A percentile compares a stretch with the other conserved stretches of the same genome.
Evolutionary conservation across 352 stramenopile species (phyloP).

Genomic region (Saprolegnia parasitica): DNA sequence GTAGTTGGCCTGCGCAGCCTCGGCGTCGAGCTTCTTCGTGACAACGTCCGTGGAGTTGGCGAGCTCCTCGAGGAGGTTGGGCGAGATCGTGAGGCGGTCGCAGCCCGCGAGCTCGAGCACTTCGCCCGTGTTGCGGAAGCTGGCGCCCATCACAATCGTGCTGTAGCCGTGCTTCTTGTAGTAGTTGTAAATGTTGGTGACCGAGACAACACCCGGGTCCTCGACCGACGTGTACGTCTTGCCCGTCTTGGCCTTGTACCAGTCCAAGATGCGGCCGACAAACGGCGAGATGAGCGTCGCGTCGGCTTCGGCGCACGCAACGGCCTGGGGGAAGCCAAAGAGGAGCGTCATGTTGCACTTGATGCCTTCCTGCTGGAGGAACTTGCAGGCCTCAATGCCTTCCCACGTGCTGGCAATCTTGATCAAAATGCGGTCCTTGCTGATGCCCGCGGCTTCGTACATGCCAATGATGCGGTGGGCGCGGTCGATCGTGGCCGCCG

Average conservation of each 20-base stretch:
- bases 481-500: slow-evolving; percentile 86
- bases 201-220: slow-evolving; percentile 95
- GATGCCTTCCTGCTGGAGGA: slow-evolving; percentile 96
- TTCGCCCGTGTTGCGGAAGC: slow-evolving; percentile 95
- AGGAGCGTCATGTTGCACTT: slow-evolving; percentile 98
- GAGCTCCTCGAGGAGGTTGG: slow-evolving; percentile 91
- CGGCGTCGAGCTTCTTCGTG: slow-evolving; percentile 78
- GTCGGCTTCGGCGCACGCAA: slow-evolving; percentile 91
- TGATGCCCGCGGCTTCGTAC: slow-evolving; percentile 94
- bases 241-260: slow-evolving; percentile 93
- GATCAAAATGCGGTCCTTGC: slow-evolving; percentile 95
- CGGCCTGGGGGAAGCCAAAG: slow-evolving; percentile 97
- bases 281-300: slow-evolving; percentile 96
- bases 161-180: slow-evolving; percentile 98
- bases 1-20: slow-evolving; percentile 66
- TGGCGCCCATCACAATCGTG: slow-evolving; percentile 95
- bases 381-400: slow-evolving; percentile 94
- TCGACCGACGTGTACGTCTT: slow-evolving; percentile 91
- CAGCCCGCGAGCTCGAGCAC: slow-evolving; percentile 96
- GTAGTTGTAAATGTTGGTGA: slow-evolving; percentile 97
- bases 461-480: slow-evolving; percentile 94
- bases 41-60: slow-evolving; percentile 66
- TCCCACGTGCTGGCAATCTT: slow-evolving; percentile 99
- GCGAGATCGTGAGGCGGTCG: slow-evolving; percentile 97
- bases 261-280: slow-evolving; percentile 96